Evolutionary conservation across 2,329 filamentous ascomycete genomes (phyloP), one percentile per base, ranked within the genome.

Genomic region (Plenodomus lindquistii): DNA sequence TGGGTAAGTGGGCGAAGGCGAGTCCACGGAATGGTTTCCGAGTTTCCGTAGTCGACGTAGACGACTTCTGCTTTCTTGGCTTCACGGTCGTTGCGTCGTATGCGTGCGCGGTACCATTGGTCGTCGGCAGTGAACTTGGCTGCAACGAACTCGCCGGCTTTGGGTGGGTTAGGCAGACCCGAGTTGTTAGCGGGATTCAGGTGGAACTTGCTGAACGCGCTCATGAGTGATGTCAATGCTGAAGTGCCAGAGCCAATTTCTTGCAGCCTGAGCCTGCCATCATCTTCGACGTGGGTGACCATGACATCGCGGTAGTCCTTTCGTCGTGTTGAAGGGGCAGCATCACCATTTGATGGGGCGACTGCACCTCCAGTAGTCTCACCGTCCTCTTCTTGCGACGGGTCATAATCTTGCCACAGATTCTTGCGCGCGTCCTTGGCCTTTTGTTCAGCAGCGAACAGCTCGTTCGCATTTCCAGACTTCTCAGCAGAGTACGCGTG

Each of bases 41-140:
- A 87, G 81, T 99, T 99, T 63, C 94, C 94, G 73, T 95, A 99
- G 77, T 99, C 94, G 54, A 99, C 85, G 75, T 96, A 99, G 38
- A 95, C 77, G 20, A 99, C 87, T 73, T 99, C 94, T 19, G 91
- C 87, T 62, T 89, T 85, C 81, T 81, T 91, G 65, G 86, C 87
- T 8, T 92, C 83, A 54, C 94, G 91, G 76, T 99, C 94, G 74
- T 97, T 97, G 69, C 92, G 86, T 54, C 92, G 87, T 53, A 99
- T 85, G 53, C 87, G 88, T 24, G 89, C 94, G 53, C 94, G 89
- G 78, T 99, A 99, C 93, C 93, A 99, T 61, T 94, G 85, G 50
- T 87, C 85, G 69, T 99, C 94, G 43, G 86, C 87, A 6, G 86
- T 88, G 79, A 97, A 99, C 70, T 89, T 88, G 64, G 93, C 93